A percentile compares a stretch with the other conserved stretches of the same genome.
Conservation (phyloP, 1,284 basidiomycete genomes). For the Stereum hirsutum region DNA sequence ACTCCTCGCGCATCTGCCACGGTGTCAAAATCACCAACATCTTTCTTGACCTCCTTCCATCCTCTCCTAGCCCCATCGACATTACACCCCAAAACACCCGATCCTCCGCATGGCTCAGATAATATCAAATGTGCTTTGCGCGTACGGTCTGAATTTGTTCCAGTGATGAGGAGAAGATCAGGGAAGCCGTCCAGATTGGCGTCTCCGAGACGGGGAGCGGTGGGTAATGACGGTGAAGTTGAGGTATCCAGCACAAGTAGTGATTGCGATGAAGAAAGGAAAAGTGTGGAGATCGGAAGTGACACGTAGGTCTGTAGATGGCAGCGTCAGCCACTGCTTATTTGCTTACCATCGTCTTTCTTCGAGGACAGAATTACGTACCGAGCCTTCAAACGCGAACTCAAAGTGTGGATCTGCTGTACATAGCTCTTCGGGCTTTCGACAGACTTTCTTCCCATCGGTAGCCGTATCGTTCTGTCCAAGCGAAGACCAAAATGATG, state of each 20-base stretch:
- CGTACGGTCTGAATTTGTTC: conserved; percentile 23
- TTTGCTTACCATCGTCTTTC: no score
- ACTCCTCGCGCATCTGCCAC: conserved; percentile 77
- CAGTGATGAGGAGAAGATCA: conserved; percentile 73
- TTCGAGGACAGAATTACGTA: conserved; percentile 31
- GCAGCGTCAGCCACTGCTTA: not conserved
- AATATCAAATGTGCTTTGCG: conserved; percentile 47
- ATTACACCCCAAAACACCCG: conserved; percentile 44
- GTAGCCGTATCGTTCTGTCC: conserved; percentile 11
- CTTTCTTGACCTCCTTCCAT: conserved; percentile 53
- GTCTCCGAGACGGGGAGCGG: conserved; percentile 82
- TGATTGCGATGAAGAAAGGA: conserved; percentile 36
- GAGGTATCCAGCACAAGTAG: conserved; percentile 67
- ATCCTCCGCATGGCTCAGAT: conserved; percentile 58
- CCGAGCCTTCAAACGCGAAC: conserved; percentile 57
- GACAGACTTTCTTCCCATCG: conserved; percentile 31
- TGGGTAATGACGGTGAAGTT: conserved; percentile 55
- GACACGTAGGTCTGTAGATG: conserved; percentile 50
- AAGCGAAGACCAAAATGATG: conserved; percentile 36
- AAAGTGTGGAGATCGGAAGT: conserved; percentile 58
- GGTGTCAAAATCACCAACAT: conserved; percentile 51
- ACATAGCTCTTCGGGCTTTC: conserved; percentile 78
- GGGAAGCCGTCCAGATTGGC: conserved; percentile 94
- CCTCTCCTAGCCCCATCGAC: conserved; percentile 45
- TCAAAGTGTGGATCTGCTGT: conserved; percentile 72